Conservation (phyloP, 345 rosid genomes). For the Acer yangbiense region DNA sequence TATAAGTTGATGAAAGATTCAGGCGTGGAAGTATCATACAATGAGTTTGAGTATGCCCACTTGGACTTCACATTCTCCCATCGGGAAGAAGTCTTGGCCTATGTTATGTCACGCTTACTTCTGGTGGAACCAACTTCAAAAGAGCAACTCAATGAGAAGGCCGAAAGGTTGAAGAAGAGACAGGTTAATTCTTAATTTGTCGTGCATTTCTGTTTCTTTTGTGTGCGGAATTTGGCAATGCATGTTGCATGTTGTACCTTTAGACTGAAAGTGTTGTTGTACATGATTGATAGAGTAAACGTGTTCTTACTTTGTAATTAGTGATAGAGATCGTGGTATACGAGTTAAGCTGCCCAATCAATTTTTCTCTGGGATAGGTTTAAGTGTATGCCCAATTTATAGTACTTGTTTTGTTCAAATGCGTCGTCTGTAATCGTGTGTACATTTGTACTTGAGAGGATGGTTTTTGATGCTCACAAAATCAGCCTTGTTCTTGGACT, state of each 20-base stretch:
- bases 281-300: conserved; percentile 6
- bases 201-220: neutral
- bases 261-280: conserved; percentile 8
- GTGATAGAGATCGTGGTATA: neutral
- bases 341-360: neutral
- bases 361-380: neutral
- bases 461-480: neutral
- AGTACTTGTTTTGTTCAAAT: neutral
- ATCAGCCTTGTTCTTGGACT: too few relatives aligned
- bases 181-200: conserved; percentile 5
- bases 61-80: conserved; percentile 94
- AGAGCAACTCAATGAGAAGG: conserved; percentile 36
- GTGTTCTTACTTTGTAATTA: neutral
- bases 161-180: conserved; percentile 48
- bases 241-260: neutral
- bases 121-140: conserved; percentile 49
- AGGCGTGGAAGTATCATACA: conserved; percentile 65
- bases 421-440: neutral
- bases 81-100: conserved; percentile 77
- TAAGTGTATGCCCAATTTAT: neutral
- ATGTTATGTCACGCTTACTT: conserved; percentile 79
- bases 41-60: conserved; percentile 86
- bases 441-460: neutral
- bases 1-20: conserved; percentile 76
- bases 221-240: conserved; percentile 9